Percentiles rank a stretch among this genome's conserved stretches.
phyloP scores from a whole-genome alignment of 2,329 filamentous ascomycete genomes.

The Didymella keratinophila region DNA sequence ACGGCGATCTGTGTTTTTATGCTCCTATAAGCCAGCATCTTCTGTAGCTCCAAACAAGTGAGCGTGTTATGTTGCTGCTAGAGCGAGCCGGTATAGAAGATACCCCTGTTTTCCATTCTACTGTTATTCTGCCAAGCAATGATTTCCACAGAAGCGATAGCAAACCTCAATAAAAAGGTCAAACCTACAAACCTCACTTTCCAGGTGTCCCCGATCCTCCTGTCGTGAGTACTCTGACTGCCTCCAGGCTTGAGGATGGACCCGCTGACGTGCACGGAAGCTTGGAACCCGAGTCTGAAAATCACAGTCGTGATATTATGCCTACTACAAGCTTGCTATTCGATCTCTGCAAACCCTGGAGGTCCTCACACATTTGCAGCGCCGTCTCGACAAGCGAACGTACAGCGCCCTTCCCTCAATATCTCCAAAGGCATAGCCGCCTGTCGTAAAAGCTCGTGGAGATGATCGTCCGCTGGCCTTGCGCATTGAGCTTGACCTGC shows the following conservation, averaged over 20 bases:
- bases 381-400: not conserved
- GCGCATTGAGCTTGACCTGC: conserved; percentile 51
- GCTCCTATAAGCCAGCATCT: too few species aligned
- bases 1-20: not conserved
- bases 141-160: not conserved
- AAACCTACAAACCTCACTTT: not conserved
- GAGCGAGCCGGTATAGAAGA: too few species aligned
- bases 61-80: not conserved
- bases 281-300: not conserved
- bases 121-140: not conserved
- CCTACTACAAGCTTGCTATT: not conserved
- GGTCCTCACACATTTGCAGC: not conserved
- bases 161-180: not conserved
- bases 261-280: not conserved
- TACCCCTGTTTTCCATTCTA: not conserved
- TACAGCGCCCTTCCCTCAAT: conserved; percentile 2
- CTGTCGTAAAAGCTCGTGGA: conserved; percentile 82
- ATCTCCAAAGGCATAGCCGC: conserved; percentile 71
- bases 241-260: not conserved
- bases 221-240: not conserved
- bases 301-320: not conserved
- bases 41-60: too few species aligned
- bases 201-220: not conserved
- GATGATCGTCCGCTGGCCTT: conserved; percentile 58
- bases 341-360: not conserved